phyloP scores from a whole-genome alignment of 371 early-diverging fungal species.

The Saksenaea vasiformis region DNA sequence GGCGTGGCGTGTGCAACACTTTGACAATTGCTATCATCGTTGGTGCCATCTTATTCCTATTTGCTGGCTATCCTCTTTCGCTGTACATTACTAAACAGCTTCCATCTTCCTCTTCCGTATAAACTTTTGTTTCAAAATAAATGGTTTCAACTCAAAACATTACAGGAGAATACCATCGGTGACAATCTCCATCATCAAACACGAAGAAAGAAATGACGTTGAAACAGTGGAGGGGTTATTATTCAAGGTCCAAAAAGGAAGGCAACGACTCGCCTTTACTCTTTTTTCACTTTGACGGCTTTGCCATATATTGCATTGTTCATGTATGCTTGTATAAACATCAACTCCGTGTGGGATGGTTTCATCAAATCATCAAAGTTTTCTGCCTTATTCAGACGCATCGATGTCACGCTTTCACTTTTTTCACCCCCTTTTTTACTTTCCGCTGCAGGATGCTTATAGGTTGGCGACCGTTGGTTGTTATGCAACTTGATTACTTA shows the following conservation, averaged over 20 bases:
- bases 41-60: conserved; percentile 29
- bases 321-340: conserved; percentile 1
- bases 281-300: not conserved
- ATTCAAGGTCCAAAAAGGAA: conserved; percentile 1
- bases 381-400: not conserved
- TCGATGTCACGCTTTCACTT: not conserved
- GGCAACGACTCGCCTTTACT: not conserved
- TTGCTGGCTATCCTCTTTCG: conserved; percentile 37
- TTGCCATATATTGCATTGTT: conserved; percentile 4
- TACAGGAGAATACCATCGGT: not conserved
- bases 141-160: not conserved
- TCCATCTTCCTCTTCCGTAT: not conserved
- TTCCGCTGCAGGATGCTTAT: not conserved
- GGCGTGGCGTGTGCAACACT: conserved; percentile 31
- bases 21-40: conserved; percentile 28
- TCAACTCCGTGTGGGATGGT: not conserved
- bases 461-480: not conserved
- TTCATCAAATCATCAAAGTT: not conserved
- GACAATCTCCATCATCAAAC: not conserved
- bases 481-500: not conserved
- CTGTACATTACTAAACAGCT: conserved; percentile 25
- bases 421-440: not conserved
- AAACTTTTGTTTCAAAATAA: not conserved
- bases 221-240: not conserved
- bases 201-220: not conserved